Evolutionary conservation across 2,329 filamentous ascomycete genomes (phyloP).

Genomic region (Colletotrichum neosansevieriae): DNA sequence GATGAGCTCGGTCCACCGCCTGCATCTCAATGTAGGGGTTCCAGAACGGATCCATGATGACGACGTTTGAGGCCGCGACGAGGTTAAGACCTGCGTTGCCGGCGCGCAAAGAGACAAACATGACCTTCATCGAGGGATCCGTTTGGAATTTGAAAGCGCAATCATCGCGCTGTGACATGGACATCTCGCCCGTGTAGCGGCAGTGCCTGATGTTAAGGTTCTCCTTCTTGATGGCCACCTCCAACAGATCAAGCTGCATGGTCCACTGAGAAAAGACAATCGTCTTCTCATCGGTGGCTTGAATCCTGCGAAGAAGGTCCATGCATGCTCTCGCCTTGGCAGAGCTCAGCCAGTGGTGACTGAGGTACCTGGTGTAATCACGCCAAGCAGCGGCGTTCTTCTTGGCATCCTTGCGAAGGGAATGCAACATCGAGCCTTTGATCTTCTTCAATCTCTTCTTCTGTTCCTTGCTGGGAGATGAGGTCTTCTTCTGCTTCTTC

Average conservation of each 20-base stretch:
- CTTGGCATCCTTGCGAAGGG: conserved; percentile 49
- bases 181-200: conserved; percentile 85
- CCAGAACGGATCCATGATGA: conserved; percentile 95
- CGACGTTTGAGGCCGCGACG: conserved; percentile 83
- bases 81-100: conserved; percentile 90
- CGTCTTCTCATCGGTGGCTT: conserved; percentile 74
- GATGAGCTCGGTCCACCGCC: conserved; percentile 89
- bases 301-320: conserved; percentile 68
- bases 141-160: conserved; percentile 76
- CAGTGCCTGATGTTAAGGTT: conserved; percentile 66
- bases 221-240: conserved; percentile 73
- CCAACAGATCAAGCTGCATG: conserved; percentile 80
- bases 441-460: conserved; percentile 53
- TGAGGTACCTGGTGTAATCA: conserved; percentile 77
- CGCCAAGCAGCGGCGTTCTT: conserved; percentile 69
- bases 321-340: conserved; percentile 80
- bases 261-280: conserved; percentile 89
- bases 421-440: conserved; percentile 50
- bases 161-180: conserved; percentile 71
- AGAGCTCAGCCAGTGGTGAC: conserved; percentile 78
- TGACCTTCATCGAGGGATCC: conserved; percentile 70
- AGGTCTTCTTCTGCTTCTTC: conserved; percentile 41
- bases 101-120: conserved; percentile 83
- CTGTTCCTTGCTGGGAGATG: conserved; percentile 37
- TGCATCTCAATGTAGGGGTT: conserved; percentile 95